phyloP scores from a whole-genome alignment of 768 basidiomycete genomes.

The Auricularia sp. region DNA sequence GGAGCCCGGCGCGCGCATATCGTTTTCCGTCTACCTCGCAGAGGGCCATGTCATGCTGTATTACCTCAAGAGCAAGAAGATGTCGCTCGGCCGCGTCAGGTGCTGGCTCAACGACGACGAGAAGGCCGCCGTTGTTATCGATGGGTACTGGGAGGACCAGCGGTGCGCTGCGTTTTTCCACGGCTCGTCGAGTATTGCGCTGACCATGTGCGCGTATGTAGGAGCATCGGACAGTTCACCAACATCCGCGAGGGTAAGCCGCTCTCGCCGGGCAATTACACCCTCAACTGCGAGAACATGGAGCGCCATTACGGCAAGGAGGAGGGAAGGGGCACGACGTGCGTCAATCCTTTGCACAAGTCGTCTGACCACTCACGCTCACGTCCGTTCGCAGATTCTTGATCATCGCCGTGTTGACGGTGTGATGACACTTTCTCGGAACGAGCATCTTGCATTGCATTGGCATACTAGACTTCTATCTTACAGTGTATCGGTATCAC shows the following conservation, averaged over 20 bases:
- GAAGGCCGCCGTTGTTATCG: background rate
- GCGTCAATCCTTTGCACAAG: background rate
- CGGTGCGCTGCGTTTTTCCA: background rate
- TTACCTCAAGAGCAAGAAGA: background rate
- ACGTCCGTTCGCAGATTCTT: background rate
- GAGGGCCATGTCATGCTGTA: slow-evolving; percentile 3
- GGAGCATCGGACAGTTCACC: slow-evolving; percentile 2
- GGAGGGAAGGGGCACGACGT: background rate
- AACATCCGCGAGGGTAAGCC: background rate
- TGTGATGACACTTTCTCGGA: background rate
- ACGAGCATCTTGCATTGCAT: too few relatives aligned
- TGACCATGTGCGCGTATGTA: background rate
- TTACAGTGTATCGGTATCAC: too few relatives aligned
- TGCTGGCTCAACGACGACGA: slow-evolving; percentile 3
- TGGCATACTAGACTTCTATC: too few relatives aligned
- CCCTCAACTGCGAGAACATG: background rate
- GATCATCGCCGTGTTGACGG: background rate
- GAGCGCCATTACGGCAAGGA: slow-evolving; percentile 1
- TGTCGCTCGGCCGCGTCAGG: slow-evolving; percentile 1
- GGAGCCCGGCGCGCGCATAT: slow-evolving; percentile 1
- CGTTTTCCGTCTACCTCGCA: background rate
- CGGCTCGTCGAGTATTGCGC: background rate
- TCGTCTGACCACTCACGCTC: too few relatives aligned
- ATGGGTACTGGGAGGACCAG: background rate
- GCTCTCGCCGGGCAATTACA: background rate